phyloP scores from a whole-genome alignment of 495 filamentous ascomycete genomes.

The Immersiella caudata region DNA sequence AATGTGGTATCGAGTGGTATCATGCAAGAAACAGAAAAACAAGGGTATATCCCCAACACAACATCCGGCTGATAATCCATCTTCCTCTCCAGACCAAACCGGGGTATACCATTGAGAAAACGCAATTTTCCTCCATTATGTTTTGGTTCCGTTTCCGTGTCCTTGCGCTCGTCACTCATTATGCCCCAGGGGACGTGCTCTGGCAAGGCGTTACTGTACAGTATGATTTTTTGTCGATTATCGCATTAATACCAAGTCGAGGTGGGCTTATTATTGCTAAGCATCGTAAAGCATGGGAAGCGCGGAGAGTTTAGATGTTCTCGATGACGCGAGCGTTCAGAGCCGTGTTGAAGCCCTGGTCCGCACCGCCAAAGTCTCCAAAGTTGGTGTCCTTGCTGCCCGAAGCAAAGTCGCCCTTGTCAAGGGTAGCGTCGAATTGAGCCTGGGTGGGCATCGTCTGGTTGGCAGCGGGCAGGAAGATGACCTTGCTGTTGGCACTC shows the following conservation, averaged over 20 bases:
- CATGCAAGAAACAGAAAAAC: conserved; percentile 7
- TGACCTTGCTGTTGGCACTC: conserved; percentile 92
- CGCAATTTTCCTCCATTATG: background rate
- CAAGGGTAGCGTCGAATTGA: conserved; percentile 39
- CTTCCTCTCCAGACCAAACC: background rate
- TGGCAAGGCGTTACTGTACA: conserved; percentile 15
- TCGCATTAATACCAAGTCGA: conserved; percentile 4
- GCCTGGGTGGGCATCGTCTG: conserved; percentile 61
- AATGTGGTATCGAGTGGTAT: conserved; percentile 32
- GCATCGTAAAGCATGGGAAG: background rate
- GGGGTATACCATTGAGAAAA: background rate
- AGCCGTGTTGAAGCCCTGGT: conserved; percentile 72
- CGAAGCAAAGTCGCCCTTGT: conserved; percentile 18
- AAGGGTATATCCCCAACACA: conserved; percentile 9
- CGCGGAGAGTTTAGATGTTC: conserved; percentile 65
- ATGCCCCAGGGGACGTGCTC: background rate
- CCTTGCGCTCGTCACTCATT: background rate
- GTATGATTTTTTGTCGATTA: conserved; percentile 11
- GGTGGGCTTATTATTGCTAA: background rate
- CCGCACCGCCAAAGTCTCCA: conserved; percentile 51
- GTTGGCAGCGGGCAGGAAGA: conserved; percentile 79
- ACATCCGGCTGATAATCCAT: background rate
- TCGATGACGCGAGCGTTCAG: conserved; percentile 86
- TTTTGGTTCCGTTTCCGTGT: background rate
- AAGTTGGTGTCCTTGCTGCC: conserved; percentile 22